Base-by-base conservation (phyloP, 164 flowering plant species). In the Berberis vulgaris region DNA sequence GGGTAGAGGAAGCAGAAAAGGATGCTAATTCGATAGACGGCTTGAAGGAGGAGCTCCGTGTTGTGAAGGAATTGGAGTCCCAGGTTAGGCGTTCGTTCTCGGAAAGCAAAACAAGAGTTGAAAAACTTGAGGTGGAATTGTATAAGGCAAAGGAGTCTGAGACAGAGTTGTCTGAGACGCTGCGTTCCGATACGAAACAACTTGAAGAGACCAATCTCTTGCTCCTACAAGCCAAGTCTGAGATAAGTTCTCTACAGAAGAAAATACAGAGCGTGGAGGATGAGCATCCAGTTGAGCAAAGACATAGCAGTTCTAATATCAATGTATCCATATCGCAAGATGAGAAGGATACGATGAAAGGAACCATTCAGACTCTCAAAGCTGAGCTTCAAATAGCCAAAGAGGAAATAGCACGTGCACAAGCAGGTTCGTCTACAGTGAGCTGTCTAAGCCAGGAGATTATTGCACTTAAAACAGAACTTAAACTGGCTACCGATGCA, bases 191-290 rank as follows among this genome's bases (percentile, higher is more conserved):
- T 43, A 87, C 83, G 2, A 82, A 81, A 65, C 81, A 82, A 73
- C 79, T 87, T 10, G 91, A 86, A 77, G 65, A 82, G 57, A 65
- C 85, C 40, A 83, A 79, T 75, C 72, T 77, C 43, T 76, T 55
- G 50, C 77, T 86, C 4, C 86, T 82, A 67, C 89, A 87, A 57
- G 76, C 86, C 5, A 85, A 74, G 82, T 67, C 72, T 5, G 83
- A 82, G 67, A 66, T 74, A 0, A 44, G 59, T 41, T 73, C 74
- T n/a, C 80, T 88, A 11, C 72, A 44, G 0, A 72, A 75, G 41
- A 82, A 71, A 63, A 13, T 79, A 13, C 68, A 72, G 60, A 65
- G 11, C 43, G 54, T 68, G 71, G 75, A 70, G 44, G 63, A n/a
- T 12, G 75, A 70, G 44, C 61, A n/a, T 12, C 57, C 62, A n/a